Percentiles rank a stretch among this genome's conserved stretches.
Conservation (phyloP, 495 filamentous ascomycete species). For the Poronia punctata region DNA sequence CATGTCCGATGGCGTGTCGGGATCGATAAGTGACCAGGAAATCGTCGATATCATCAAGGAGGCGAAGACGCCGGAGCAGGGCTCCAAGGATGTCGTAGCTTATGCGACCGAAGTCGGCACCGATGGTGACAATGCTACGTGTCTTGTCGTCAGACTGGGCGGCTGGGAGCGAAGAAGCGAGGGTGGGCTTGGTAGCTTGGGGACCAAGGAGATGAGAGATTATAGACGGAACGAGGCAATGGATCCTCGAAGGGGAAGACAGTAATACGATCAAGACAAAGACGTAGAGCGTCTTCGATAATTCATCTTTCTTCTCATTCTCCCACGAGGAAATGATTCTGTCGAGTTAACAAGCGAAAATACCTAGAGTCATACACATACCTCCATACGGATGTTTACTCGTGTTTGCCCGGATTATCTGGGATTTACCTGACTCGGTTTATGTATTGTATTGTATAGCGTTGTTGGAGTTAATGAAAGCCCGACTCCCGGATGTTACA, state of each 20-base stretch:
- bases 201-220: constrained; percentile 83
- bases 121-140: constrained; percentile 93
- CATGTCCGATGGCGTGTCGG: constrained; percentile 80
- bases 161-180: constrained; percentile 91
- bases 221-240: constrained; percentile 76
- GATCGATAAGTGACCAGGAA: constrained; percentile 79
- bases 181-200: constrained; percentile 80
- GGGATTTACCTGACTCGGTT: too few species aligned
- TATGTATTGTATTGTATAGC: too few species aligned
- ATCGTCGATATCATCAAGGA: constrained; percentile 95
- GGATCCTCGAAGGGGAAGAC: constrained; percentile 67
- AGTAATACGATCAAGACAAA: constrained; percentile 7
- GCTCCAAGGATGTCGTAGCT: constrained; percentile 64
- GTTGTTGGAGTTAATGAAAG: too few species aligned
- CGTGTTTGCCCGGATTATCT: too few species aligned
- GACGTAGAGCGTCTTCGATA: too few species aligned
- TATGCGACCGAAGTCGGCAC: constrained; percentile 79
- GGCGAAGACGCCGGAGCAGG: constrained; percentile 81
- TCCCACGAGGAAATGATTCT: too few species aligned
- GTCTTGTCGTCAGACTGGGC: constrained; percentile 79
- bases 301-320: too few species aligned
- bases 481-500: too few species aligned
- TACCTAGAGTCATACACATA: too few species aligned
- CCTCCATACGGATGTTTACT: too few species aligned
- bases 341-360: too few species aligned